Evolutionary conservation across 164 flowering plant species (phyloP), one percentile per base, ranked within the genome.

Genomic region (Liquidambar formosana): DNA sequence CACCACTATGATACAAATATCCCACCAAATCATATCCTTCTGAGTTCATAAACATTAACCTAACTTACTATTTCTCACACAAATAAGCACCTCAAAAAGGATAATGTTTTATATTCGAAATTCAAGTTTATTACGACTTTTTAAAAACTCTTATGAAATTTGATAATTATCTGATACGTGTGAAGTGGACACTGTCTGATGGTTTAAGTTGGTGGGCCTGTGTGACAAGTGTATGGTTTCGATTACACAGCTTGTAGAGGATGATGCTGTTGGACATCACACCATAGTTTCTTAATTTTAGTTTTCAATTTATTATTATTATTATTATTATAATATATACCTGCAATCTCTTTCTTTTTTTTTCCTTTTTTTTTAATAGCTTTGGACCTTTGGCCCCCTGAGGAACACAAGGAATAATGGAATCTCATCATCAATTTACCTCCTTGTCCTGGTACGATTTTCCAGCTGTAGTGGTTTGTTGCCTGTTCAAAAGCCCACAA

Each of bases 391-490:
- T 71, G 49, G 61, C 68, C 56, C 57, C 56, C 52, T 65, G 26
- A 76, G 75, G 73, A 80, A 75, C 85, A 80, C 54, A 78, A 70
- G 82, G 84, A 82, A 85, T 82, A 82, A 76, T 71, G 86, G 89
- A 86, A 85, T 88, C 90, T 86, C 77, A 77, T 79, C 80, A 75
- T 76, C 75, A 51, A 76, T 79, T 80, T 82, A 82, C 85, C 77
- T 71, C 61, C 77, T 86, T 85, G 89, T 88, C 85, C 82, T 81
- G 67, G 76, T 78, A 77, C 84, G 70, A 74, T 75, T 73, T n/a
- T 83, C 88, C 88, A 88, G 88, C 92, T 84, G 86, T 80, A 68
- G 64, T 10, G 69, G 64, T 71, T 61, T 14, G 12, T 18, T 25
- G 8, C 18, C 25, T 38, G n/a, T 21, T 61, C 67, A 57, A 46